Percentiles rank a stretch among this genome's conserved stretches.
These are phyloP conservation scores for Botryotinia globosa DNA, from an alignment of 2,329 filamentous ascomycete species.

Conservation along the genomic window DNA sequence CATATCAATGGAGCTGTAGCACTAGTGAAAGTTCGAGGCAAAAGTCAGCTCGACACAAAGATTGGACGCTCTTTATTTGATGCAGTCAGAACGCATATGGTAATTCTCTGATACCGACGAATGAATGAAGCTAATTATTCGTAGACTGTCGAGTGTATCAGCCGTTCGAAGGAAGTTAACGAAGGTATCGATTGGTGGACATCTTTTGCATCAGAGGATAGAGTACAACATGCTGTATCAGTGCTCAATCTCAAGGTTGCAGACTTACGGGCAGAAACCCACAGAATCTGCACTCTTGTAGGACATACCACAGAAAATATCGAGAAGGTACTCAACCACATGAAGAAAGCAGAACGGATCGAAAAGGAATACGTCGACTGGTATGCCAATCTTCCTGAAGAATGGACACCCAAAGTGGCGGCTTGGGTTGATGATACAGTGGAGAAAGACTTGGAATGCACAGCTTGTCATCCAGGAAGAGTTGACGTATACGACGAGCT, in stretches of 20 bases:
- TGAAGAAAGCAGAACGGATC: slow-evolving; percentile 49
- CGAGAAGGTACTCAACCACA: slow-evolving; percentile 49
- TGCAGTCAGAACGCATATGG: slow-evolving; percentile 58
- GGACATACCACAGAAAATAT: slow-evolving; percentile 48
- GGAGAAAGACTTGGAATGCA: neutral
- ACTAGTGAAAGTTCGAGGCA: slow-evolving; percentile 54
- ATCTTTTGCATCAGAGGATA: slow-evolving; percentile 48
- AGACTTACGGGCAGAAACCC: slow-evolving; percentile 53
- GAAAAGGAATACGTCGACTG: slow-evolving; percentile 52
- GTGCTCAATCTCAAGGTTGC: slow-evolving; percentile 52
- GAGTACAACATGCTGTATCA: slow-evolving; percentile 44
- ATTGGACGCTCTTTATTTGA: slow-evolving; percentile 55
- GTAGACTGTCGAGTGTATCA: slow-evolving; percentile 55
- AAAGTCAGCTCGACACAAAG: slow-evolving; percentile 50
- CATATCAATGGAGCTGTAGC: slow-evolving; percentile 60
- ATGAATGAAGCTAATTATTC: slow-evolving; percentile 46
- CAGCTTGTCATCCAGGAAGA: slow-evolving; percentile 47
- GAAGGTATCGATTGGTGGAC: slow-evolving; percentile 59
- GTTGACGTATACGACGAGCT: slow-evolving; percentile 58
- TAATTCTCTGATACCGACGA: slow-evolving; percentile 33
- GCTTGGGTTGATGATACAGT: slow-evolving; percentile 48
- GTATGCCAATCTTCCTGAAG: slow-evolving; percentile 48
- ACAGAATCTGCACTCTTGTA: slow-evolving; percentile 47
- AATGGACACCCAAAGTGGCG: slow-evolving; percentile 50
- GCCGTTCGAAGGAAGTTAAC: slow-evolving; percentile 48